These are phyloP conservation scores for Inga leiocalycina DNA, from an alignment of 306 rosid species.

Conservation along the genomic window DNA sequence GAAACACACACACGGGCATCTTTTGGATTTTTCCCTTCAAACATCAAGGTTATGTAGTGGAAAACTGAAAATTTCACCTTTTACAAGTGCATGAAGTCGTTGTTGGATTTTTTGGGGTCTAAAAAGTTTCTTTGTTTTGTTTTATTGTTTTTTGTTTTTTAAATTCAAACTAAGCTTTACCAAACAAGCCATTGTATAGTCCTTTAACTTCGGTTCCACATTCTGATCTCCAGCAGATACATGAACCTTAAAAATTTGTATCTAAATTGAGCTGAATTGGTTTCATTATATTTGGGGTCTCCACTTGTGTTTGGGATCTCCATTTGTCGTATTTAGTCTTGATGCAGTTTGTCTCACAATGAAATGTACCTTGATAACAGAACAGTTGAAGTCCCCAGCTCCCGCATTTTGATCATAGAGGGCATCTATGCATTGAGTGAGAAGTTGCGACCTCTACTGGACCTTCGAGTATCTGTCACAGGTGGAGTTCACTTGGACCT, in stretches of 20 bases:
- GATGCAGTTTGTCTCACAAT: conserved; percentile 21
- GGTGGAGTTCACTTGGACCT: conserved; percentile 99
- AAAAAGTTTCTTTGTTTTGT: not conserved
- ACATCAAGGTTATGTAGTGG: not conserved
- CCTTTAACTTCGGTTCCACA: conserved; percentile 20
- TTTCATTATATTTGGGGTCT: conserved; percentile 18
- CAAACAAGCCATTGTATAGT: not conserved
- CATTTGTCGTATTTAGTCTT: not conserved
- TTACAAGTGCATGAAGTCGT: not conserved
- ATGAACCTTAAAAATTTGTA: conserved; percentile 5
- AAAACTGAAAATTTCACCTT: not conserved
- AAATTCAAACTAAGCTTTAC: not conserved
- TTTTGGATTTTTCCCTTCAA: not conserved
- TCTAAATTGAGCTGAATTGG: conserved; percentile 18
- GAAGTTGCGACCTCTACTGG: conserved; percentile 85
- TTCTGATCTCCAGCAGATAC: conserved; percentile 10
- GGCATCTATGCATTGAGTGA: conserved; percentile 98
- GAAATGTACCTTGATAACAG: conserved; percentile 54
- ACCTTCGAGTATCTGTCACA: conserved; percentile 94
- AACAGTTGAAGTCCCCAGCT: conserved; percentile 91
- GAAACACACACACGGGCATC: not conserved
- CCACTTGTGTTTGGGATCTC: not conserved
- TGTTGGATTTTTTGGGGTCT: not conserved
- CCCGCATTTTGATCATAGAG: conserved; percentile 87
- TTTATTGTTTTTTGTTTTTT: too few species aligned